A percentile compares a stretch with the other conserved stretches of the same genome.
Conservation (phyloP, 441 rosid genomes). For the Erysimum cheiri region DNA sequence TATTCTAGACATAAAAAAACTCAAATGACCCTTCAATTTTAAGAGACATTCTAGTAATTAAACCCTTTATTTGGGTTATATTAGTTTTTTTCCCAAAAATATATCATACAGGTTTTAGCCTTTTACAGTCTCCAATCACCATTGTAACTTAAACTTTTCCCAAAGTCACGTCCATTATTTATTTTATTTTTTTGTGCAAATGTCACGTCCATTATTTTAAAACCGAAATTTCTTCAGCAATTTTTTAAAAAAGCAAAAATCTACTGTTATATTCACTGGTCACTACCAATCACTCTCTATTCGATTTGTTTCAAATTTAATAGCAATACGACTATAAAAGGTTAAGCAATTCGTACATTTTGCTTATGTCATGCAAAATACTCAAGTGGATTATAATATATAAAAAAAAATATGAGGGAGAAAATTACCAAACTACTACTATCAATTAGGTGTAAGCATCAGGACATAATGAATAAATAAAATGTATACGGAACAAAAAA, state of each 20-base stretch:
- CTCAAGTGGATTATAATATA: background rate
- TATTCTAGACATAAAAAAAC: no score
- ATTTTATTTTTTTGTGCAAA: no score
- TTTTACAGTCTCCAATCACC: background rate
- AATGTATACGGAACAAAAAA: background rate
- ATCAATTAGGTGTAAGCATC: background rate
- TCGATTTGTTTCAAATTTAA: conserved; percentile 1
- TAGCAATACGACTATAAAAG: background rate
- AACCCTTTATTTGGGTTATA: no score
- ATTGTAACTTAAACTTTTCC: background rate
- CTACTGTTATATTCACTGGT: background rate
- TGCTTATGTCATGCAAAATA: conserved; percentile 3
- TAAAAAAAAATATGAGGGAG: background rate
- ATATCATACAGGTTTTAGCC: no score
- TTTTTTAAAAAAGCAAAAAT: no score
- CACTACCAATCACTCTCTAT: background rate
- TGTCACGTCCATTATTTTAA: no score
- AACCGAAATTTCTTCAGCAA: background rate
- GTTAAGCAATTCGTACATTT: background rate
- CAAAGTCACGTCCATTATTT: background rate
- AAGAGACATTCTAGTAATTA: no score
- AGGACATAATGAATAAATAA: background rate
- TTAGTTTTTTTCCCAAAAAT: no score
- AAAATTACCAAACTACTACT: background rate
- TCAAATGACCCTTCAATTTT: no score